phyloP scores from a whole-genome alignment of 805 yeast genomes.

The Ogataea populi-albae region DNA sequence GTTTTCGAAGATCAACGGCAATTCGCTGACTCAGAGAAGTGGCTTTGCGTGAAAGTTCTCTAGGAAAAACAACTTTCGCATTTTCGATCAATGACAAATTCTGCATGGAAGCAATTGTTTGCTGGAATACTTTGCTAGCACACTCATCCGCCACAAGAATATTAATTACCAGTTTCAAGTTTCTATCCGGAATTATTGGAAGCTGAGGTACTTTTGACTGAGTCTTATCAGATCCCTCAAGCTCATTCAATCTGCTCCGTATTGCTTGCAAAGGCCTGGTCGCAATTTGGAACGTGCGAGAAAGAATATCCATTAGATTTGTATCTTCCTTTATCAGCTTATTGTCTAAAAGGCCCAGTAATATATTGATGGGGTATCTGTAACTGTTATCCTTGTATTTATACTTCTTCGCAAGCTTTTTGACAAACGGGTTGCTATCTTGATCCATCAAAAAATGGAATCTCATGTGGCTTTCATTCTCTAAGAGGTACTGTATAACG shows the following conservation, averaged over 20 bases:
- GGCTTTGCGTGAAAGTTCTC: constrained; percentile 65
- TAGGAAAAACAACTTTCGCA: constrained; percentile 63
- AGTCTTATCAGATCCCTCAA: constrained; percentile 27
- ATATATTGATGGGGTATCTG: constrained; percentile 70
- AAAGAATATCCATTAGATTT: constrained; percentile 69
- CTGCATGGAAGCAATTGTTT: constrained; percentile 77
- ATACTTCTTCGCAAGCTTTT: constrained; percentile 34
- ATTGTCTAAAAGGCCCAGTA: constrained; percentile 61
- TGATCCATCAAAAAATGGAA: constrained; percentile 79
- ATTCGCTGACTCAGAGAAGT: constrained; percentile 53
- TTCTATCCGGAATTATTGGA: constrained; percentile 63
- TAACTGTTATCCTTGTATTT: constrained; percentile 41
- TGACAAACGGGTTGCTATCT: constrained; percentile 46
- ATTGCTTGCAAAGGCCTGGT: constrained; percentile 67
- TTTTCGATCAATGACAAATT: constrained; percentile 60
- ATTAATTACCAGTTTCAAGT: constrained; percentile 59
- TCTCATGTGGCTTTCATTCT: constrained; percentile 62
- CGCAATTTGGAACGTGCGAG: constrained; percentile 71
- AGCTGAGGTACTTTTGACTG: constrained; percentile 34
- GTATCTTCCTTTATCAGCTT: constrained; percentile 68
- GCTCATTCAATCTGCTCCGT: constrained; percentile 36
- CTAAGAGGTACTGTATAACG: constrained; percentile 66
- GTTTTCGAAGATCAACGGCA: constrained; percentile 49
- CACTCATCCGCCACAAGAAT: constrained; percentile 80
- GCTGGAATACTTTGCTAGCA: constrained; percentile 79